Evolutionary conservation across 768 basidiomycete genomes (phyloP).

Genomic region (Clitopilus hobsonii): DNA sequence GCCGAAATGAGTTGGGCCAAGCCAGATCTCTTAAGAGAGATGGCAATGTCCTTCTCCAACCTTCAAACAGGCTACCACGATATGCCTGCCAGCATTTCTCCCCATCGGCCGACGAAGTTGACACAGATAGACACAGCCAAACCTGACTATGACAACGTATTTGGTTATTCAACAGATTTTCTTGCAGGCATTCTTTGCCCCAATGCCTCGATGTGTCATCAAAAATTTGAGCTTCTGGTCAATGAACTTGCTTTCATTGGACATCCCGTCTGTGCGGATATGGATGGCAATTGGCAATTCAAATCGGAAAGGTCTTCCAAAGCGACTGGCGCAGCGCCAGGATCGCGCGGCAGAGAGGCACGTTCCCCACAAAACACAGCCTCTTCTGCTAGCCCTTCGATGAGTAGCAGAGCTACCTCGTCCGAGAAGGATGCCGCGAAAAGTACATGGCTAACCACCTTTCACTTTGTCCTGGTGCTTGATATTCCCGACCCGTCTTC

Average conservation of each 20-base stretch:
- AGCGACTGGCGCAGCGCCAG: constrained; percentile 23
- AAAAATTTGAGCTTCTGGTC: constrained; percentile 88
- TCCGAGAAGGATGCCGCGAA: constrained; percentile 29
- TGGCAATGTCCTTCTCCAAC: constrained; percentile 49
- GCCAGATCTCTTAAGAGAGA: constrained; percentile 41
- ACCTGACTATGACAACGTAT: constrained; percentile 58
- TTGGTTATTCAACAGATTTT: constrained; percentile 79
- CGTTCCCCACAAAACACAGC: constrained; percentile 17
- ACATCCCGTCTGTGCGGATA: constrained; percentile 83
- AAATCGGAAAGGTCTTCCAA: constrained; percentile 46
- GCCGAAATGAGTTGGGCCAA: constrained; percentile 64
- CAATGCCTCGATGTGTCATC: constrained; percentile 76
- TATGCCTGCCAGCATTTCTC: constrained; percentile 15
- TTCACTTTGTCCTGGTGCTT: constrained; percentile 83
- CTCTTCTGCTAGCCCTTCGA: constrained; percentile 12
- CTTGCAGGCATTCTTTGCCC: constrained; percentile 82
- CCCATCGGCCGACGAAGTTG: constrained; percentile 44
- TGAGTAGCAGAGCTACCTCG: constrained; percentile 23
- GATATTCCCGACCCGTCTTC: constrained; percentile 90
- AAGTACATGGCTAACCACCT: constrained; percentile 61
- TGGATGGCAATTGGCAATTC: constrained; percentile 73
- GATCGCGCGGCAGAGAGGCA: constrained; percentile 53
- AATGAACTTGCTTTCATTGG: constrained; percentile 93
- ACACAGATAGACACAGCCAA: constrained; percentile 38
- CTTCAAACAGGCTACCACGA: constrained; percentile 8